phyloP scores from a whole-genome alignment of 2,329 filamentous ascomycete species.

The Colletotrichum shisoi region DNA sequence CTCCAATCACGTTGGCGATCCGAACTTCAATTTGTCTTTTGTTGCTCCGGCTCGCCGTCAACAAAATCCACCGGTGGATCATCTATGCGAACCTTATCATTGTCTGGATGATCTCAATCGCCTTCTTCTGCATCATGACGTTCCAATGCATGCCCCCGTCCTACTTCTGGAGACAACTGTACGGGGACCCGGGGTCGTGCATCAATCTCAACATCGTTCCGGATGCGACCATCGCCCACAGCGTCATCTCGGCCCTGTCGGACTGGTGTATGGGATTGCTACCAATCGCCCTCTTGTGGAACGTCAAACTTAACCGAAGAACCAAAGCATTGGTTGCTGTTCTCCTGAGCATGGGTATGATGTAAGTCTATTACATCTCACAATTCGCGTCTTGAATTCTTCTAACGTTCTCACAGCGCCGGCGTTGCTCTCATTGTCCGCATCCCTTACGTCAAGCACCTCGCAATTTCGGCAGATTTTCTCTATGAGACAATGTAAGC shows the following conservation, averaged over 20 bases:
- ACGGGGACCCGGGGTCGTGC: conserved; percentile 52
- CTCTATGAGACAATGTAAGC: conserved; percentile 47
- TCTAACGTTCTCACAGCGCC: conserved; percentile 44
- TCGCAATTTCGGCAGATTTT: conserved; percentile 44
- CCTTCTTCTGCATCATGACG: conserved; percentile 57
- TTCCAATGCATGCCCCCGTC: conserved; percentile 60
- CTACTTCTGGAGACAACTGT: conserved; percentile 58
- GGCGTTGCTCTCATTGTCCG: conserved; percentile 52
- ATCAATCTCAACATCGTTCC: conserved; percentile 52
- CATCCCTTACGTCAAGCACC: conserved; percentile 46
- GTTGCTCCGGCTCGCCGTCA: conserved; percentile 51
- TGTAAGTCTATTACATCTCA: conserved; percentile 49
- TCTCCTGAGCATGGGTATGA: conserved; percentile 59
- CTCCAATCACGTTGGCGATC: conserved; percentile 50
- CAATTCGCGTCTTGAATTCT: neutral
- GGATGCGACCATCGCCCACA: conserved; percentile 56
- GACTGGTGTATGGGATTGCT: conserved; percentile 61
- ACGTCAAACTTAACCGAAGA: conserved; percentile 57
- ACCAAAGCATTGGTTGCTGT: conserved; percentile 57
- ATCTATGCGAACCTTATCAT: conserved; percentile 48
- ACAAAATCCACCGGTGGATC: conserved; percentile 47
- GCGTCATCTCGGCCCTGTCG: conserved; percentile 53
- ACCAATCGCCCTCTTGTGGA: conserved; percentile 61
- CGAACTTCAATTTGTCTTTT: conserved; percentile 55
- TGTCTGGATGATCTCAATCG: conserved; percentile 49